Base-by-base conservation (phyloP, 1,284 basidiomycete species). In the Boletus sp. region DNA sequence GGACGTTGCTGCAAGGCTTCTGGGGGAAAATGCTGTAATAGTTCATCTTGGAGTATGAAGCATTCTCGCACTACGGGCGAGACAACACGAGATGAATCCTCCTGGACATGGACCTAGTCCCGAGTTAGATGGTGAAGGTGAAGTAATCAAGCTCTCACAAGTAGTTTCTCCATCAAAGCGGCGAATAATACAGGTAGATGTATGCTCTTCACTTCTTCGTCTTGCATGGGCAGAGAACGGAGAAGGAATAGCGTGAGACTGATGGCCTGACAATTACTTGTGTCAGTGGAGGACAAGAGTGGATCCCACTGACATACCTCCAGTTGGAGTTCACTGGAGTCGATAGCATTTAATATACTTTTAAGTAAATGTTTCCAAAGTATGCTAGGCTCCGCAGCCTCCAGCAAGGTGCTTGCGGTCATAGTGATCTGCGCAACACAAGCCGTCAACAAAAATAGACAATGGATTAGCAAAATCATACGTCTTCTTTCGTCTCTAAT, bases 381-480 rank as follows among this genome's bases (percentile, higher is more conserved):
- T 27, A 94, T 75, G 49, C 82, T 81, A 1, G 94, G 94, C 55
- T 99, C 96, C 8, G 94, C 79, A 7, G 91, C 88, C 64, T 98
- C 94, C 57, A 96, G 94, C 1, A 99, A 74, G 14, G 91, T 92
- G 52, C 81, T 87, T 0, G 90, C 93, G 0, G 93, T 94, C 70
- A 91, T 86, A 19, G 78, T 73, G 25, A 94, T 69, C 84, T 96
- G 52, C 19, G 52, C 27, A 41, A 49, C 25, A 17, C 30, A 34
- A 38, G 20, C 35, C 32, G 19, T 58, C 44, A 58, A 45, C 34
- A 36, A 41, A 34, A 55, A 49, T 25, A 20, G 33, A 30, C 23
- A 30, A 51, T 9, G 39, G 20, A 32, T 9, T 25, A 25, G 12
- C 2, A 46, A 46, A 38, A 26, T 46, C 78, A 49, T 53, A 88